These are phyloP conservation scores for Diaporthe citrichinensis DNA, from an alignment of 2,329 filamentous ascomycete genomes.

Conservation along the genomic window DNA sequence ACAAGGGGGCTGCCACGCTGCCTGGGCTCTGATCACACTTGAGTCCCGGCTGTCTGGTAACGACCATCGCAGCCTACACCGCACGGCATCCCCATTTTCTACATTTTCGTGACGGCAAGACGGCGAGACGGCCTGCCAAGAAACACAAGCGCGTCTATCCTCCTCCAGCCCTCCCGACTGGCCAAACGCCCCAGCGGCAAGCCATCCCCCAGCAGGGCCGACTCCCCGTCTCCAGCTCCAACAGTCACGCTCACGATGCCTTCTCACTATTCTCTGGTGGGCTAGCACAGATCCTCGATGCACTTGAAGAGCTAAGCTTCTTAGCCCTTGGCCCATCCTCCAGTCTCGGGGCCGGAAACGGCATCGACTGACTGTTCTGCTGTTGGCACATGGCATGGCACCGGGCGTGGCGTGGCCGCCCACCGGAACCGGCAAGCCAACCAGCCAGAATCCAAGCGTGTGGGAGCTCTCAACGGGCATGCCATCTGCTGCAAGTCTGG, in stretches of 20 bases:
- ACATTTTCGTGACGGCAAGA: not conserved
- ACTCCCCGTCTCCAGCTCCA: constrained; percentile 18
- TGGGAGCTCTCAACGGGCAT: not conserved
- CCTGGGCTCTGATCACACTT: constrained; percentile 2
- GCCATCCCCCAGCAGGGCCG: constrained; percentile 12
- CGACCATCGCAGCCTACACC: not conserved
- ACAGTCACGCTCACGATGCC: not conserved
- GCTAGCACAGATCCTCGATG: constrained; percentile 17
- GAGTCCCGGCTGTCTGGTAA: constrained; percentile 34
- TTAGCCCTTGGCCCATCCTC: constrained; percentile 1
- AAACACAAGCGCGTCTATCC: not conserved
- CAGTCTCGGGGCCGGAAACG: not conserved
- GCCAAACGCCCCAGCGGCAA: not conserved
- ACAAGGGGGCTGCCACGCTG: not conserved
- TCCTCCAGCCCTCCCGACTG: constrained; percentile 17
- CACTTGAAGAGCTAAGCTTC: constrained; percentile 26
- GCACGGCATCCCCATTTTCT: not conserved
- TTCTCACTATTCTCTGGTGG: not conserved
- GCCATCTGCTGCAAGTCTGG: not conserved
- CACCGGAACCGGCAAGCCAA: not conserved
- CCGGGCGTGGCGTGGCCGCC: constrained; percentile 1
- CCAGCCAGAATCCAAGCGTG: not conserved
- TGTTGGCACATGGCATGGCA: constrained; percentile 26
- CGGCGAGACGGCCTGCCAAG: constrained; percentile 20
- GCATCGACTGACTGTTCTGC: not conserved